A percentile compares a stretch with the other conserved stretches of the same genome.
Evolutionary conservation across 257 asterid genomes (phyloP).

Genomic region (Nicotiana otophora): DNA sequence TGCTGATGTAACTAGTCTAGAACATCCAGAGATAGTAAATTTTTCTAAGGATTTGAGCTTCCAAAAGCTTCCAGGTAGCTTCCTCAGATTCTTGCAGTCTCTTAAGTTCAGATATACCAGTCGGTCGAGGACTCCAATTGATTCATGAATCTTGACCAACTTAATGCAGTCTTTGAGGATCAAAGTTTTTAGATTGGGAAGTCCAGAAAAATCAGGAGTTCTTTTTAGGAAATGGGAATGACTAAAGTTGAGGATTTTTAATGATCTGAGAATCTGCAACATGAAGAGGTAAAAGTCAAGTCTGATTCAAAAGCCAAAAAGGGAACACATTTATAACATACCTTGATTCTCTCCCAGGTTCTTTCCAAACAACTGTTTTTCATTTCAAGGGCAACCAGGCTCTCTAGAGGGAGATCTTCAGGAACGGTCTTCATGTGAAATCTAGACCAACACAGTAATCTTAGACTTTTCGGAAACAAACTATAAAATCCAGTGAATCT

Average conservation of each 20-base stretch:
- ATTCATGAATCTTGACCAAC: conserved; percentile 18
- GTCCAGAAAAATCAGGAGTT: conserved; percentile 11
- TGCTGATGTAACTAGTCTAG: conserved; percentile 4
- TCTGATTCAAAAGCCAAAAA: not conserved
- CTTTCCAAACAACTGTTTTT: not conserved
- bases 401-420: conserved; percentile 3
- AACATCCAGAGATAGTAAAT: conserved; percentile 13
- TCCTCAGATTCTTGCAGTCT: conserved; percentile 12
- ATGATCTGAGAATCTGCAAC: conserved; percentile 4
- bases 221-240: not conserved
- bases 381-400: conserved; percentile 15
- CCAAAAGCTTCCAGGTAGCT: conserved; percentile 4
- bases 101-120: conserved; percentile 8
- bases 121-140: conserved; percentile 6
- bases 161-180: conserved; percentile 17
- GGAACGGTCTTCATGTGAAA: conserved; percentile 6
- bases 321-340: not conserved
- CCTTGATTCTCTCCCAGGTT: conserved; percentile 4
- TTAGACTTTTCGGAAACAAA: not conserved
- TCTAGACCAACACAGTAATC: conserved; percentile 8
- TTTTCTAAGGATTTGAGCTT: conserved; percentile 11
- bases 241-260: conserved; percentile 11
- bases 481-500: not conserved
- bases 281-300: not conserved
- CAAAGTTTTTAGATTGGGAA: conserved; percentile 10